These are phyloP conservation scores for Trichoderma asperellum DNA, from an alignment of 2,329 filamentous ascomycete genomes.

Conservation along the genomic window DNA sequence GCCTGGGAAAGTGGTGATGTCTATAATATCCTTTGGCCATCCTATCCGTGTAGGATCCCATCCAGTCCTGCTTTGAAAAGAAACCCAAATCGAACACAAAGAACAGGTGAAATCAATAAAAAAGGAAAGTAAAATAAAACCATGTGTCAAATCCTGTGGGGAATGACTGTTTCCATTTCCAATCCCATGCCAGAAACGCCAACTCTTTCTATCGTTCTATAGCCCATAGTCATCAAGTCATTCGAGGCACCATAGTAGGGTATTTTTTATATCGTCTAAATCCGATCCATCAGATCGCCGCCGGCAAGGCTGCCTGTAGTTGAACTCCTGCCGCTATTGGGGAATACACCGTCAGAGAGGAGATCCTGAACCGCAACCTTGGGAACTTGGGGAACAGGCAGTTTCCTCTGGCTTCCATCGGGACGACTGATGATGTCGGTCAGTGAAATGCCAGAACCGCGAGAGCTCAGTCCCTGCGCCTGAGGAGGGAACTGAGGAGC, in stretches of 20 bases:
- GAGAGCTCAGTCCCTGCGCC: constrained; percentile 55
- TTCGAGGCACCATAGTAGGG: constrained; percentile 37
- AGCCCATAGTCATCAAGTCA: constrained; percentile 46
- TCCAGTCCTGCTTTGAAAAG: constrained; percentile 31
- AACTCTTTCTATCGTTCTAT: constrained; percentile 48
- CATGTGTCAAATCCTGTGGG: constrained; percentile 17
- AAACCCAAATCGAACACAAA: constrained; percentile 11
- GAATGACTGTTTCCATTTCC: constrained; percentile 27
- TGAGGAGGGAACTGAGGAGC: constrained; percentile 49
- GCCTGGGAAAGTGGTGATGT: constrained; percentile 33
- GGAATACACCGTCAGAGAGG: constrained; percentile 68
- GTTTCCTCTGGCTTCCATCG: constrained; percentile 85
- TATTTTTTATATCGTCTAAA: constrained; percentile 46
- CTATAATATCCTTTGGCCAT: constrained; percentile 29
- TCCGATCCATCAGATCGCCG: constrained; percentile 65
- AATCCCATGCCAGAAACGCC: constrained; percentile 43
- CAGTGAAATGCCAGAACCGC: constrained; percentile 74
- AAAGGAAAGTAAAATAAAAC: constrained; percentile 15
- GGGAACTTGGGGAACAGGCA: constrained; percentile 88
- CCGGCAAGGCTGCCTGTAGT: constrained; percentile 77
- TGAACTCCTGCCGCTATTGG: constrained; percentile 76
- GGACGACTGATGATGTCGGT: constrained; percentile 90
- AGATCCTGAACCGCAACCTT: constrained; percentile 88
- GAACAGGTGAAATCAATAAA: not conserved
- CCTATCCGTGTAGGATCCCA: constrained; percentile 26